Evolutionary conservation across 1,284 basidiomycete genomes (phyloP).

Genomic region (Ganoderma lingzhi): DNA sequence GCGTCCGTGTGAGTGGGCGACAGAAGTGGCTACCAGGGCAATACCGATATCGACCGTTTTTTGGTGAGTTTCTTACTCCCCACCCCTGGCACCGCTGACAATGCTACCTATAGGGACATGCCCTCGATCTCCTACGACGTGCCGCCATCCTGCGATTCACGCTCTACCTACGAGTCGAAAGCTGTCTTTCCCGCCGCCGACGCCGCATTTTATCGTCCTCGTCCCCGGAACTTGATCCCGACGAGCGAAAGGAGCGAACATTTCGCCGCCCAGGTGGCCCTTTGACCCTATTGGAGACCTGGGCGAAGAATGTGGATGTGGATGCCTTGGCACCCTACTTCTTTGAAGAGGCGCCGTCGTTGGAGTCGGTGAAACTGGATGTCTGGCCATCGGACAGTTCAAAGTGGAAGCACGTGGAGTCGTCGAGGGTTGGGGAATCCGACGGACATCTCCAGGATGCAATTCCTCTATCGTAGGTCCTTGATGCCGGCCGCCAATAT

Average conservation of each 20-base stretch:
- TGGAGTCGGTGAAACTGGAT: background rate
- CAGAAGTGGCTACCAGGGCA: background rate
- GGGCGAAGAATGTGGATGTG: background rate
- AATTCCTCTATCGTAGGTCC: background rate
- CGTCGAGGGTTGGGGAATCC: background rate
- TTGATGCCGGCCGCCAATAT: no score
- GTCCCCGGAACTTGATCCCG: background rate
- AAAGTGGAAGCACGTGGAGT: background rate
- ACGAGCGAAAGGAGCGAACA: background rate
- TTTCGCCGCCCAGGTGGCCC: background rate
- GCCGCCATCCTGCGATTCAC: background rate
- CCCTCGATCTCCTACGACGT: background rate
- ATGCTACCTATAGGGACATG: background rate
- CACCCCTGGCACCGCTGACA: background rate
- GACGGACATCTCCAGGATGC: background rate
- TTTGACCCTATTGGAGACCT: background rate
- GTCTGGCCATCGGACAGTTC: background rate
- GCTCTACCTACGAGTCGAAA: background rate
- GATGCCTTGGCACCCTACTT: background rate
- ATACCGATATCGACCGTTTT: background rate
- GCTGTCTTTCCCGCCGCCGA: no score
- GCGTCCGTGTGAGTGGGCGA: background rate
- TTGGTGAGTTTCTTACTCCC: background rate
- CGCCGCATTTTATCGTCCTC: no score
- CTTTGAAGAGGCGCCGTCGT: background rate